Evolutionary conservation across 2,329 filamentous ascomycete genomes (phyloP), one percentile per base, ranked within the genome.

Genomic region (Penicillium sp.): DNA sequence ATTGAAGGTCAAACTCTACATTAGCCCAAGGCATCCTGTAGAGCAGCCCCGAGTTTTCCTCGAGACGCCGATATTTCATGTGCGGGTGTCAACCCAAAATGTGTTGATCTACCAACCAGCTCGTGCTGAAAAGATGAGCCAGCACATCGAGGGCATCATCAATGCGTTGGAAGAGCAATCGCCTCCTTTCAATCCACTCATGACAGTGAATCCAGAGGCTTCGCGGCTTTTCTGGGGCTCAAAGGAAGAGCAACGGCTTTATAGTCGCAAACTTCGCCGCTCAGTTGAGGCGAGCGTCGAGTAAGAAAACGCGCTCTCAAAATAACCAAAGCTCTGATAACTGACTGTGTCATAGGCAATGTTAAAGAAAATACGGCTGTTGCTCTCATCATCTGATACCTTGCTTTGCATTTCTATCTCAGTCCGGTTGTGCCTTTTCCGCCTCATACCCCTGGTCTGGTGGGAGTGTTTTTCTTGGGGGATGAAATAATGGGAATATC

Each of bases 111-210:
- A 96, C 63, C 80, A 79, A 37, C 79, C 80, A 0, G 75, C 75
- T 13, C 78, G 76, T 32, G 67, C 72, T 4, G 88, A 95, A 44
- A 88, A 95, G 52, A 78, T 90, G 52, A 79, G 77, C 43, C 79
- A 81, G 2, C 90, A 96, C 51, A 81, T 98, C 29, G 82, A 93
- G 38, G 84, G 83, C 3, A 83, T 96, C 39, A 78, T 95, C 45
- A 74, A 76, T 5, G 76, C 82, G 1, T 71, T 96, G n/a, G 88
- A 95, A 57, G 89, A 96, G 39, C 86, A 93, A 43, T 75, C 79
- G 2, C 86, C 89, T 0, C 82, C 84, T 0, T 96, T 94, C 57
- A 92, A 98, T 58, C 92, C 92, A 1, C 77, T 90, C 30, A 89
- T 85, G 8, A 76, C 87, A 20, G 86, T 96, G 25, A 83, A 95